Evolutionary conservation across 805 yeast genomes (phyloP), one percentile per base, ranked within the genome.

Genomic region (Lipomyces starkeyi): DNA sequence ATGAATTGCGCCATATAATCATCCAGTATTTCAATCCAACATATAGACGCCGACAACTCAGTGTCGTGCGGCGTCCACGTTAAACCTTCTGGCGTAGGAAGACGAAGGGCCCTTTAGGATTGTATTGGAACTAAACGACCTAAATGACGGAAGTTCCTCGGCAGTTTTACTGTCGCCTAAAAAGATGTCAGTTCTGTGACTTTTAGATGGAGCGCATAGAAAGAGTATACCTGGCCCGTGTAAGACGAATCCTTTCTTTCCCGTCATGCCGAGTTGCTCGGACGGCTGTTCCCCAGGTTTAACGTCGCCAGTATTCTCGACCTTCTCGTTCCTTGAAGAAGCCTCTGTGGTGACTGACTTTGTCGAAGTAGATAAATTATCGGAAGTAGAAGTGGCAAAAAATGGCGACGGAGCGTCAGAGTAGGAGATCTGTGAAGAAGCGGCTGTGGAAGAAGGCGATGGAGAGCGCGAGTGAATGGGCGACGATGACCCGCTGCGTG

Each of bases 181-280:
- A 32, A 43, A 7, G 4, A 32, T 5, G 32, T 58, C 13, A 58
- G 22, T 27, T 4, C 32, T 32, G 25, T 2, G 13, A 22, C 13
- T 6, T 9, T 9, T 22, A 29, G 40, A 40, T 13, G 7, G 13
- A 11, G 37, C 8, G 27, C 13, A 11, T 8, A 20, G 52, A 43
- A 17, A 35, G 4, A 3, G 27, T 61, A 32, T 62, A 65, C 69
- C 69, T 17, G 69, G 69, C 5, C 63, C 69, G 47, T 58, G 59
- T 34, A 66, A 58, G n/a, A 61, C 49, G 34, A 62, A 62, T 6
- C 61, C 40, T 25, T 63, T 43, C n/a, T 17, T 52, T 22, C 43
- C 62, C 3, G 62, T 20, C 22, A 58, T 5, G 47, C 17, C 20
- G 11, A 2, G 11, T 13, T 34, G 5, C 11, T 22, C n/a, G 20